These are phyloP conservation scores for Clohesyomyces aquaticus DNA, from an alignment of 495 filamentous ascomycete species.

Conservation along the genomic window DNA sequence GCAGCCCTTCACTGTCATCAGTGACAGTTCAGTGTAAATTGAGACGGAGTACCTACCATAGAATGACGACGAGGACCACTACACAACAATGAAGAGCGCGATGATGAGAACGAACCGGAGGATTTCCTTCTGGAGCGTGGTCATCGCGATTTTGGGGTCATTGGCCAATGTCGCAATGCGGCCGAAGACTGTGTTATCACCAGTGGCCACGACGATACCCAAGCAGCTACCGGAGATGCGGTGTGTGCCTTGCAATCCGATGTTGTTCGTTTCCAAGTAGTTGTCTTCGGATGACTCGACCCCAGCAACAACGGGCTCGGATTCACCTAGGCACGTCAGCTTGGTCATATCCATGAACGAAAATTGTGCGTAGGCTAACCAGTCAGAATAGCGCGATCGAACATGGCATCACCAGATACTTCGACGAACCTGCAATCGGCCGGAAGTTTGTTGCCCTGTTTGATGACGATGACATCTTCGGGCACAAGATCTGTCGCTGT, in stretches of 20 bases:
- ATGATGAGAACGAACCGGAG: constrained; percentile 69
- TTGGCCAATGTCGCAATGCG: constrained; percentile 70
- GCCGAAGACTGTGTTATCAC: constrained; percentile 65
- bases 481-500: constrained; percentile 65
- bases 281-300: constrained; percentile 67
- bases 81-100: constrained; percentile 57
- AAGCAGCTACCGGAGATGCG: constrained; percentile 67
- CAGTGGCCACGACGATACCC: constrained; percentile 66
- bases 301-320: constrained; percentile 62
- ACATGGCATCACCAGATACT: constrained; percentile 66
- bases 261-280: constrained; percentile 73
- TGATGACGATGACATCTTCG: constrained; percentile 66
- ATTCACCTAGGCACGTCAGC: constrained; percentile 54
- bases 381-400: constrained; percentile 73
- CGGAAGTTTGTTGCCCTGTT: constrained; percentile 67
- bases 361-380: too few species aligned
- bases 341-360: too few species aligned
- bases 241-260: constrained; percentile 73
- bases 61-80: constrained; percentile 59
- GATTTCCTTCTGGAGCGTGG: constrained; percentile 70
- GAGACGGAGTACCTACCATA: constrained; percentile 55
- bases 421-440: constrained; percentile 71
- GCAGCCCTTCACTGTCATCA: constrained; percentile 55
- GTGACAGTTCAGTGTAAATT: neutral
- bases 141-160: constrained; percentile 62